Conservation (phyloP, 192 early-diverging fungal genomes). For the Chytriomyces sp. region DNA sequence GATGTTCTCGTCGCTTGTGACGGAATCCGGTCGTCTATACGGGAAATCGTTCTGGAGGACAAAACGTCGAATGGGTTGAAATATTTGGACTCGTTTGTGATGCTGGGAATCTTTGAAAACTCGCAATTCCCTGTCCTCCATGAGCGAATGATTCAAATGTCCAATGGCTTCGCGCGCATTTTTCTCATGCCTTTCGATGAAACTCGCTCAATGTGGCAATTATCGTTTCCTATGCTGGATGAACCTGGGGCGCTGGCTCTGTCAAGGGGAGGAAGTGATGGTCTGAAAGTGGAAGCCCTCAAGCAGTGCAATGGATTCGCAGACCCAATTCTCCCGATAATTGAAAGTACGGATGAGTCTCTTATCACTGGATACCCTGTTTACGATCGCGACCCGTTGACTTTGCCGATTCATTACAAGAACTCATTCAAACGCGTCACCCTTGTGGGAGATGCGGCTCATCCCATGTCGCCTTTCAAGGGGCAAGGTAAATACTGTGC, state of each 20-base stretch:
- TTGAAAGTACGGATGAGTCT: constrained; percentile 1
- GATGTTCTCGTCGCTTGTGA: constrained; percentile 24
- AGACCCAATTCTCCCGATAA: constrained; percentile 1
- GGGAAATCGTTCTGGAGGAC: neutral
- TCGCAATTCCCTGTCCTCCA: neutral
- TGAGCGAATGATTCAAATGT: constrained; percentile 38
- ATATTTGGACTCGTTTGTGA: constrained; percentile 27
- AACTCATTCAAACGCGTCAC: constrained; percentile 11
- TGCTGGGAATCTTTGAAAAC: constrained; percentile 31
- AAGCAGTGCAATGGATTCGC: constrained; percentile 9
- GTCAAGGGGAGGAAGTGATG: neutral
- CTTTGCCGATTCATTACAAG: neutral
- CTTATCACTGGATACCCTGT: constrained; percentile 36
- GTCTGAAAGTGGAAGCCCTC: constrained; percentile 23
- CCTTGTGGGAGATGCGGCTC: constrained; percentile 20
- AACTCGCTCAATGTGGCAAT: constrained; percentile 34
- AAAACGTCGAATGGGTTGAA: neutral
- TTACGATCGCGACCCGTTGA: constrained; percentile 30
- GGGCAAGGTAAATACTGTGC: constrained; percentile 18
- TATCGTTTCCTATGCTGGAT: constrained; percentile 12
- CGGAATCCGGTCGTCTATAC: constrained; percentile 26
- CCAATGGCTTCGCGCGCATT: constrained; percentile 24
- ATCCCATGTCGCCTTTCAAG: constrained; percentile 35
- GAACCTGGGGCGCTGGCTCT: constrained; percentile 11
- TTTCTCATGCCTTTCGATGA: constrained; percentile 37